A percentile compares a stretch with the other conserved stretches of the same genome.
These are phyloP conservation scores for Penicillium odoratum DNA, from an alignment of 495 filamentous ascomycete species.

Conservation along the genomic window DNA sequence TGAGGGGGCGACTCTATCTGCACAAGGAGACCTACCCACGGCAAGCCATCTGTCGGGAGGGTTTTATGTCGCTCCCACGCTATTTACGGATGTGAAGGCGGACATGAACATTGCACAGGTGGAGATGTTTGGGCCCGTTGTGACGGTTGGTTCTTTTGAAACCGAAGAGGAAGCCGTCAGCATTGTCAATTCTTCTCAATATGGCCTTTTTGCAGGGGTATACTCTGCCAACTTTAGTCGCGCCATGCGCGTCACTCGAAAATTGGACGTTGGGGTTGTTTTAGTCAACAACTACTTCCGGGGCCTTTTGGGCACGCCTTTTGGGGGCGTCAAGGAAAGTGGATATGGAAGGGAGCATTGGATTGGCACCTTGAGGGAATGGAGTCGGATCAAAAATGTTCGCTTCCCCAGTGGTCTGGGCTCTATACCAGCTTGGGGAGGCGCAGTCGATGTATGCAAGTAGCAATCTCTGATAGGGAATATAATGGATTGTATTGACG, in stretches of 20 bases:
- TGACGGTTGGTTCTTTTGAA: conserved; percentile 79
- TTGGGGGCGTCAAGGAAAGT: conserved; percentile 87
- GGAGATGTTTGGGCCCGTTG: conserved; percentile 90
- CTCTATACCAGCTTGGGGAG: too few species aligned
- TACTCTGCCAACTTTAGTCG: too few species aligned
- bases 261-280: conserved; percentile 68
- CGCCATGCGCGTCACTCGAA: too few species aligned
- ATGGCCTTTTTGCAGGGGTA: too few species aligned
- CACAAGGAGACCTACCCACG: conserved; percentile 75
- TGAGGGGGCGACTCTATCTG: conserved; percentile 71
- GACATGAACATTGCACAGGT: conserved; percentile 92
- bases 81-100: conserved; percentile 75
- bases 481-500: too few species aligned
- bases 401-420: too few species aligned
- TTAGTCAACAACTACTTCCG: conserved; percentile 85
- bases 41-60: conserved; percentile 74
- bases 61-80: conserved; percentile 90
- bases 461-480: too few species aligned
- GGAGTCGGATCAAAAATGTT: too few species aligned
- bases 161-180: conserved; percentile 71
- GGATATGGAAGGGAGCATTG: conserved; percentile 81
- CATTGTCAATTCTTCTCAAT: conserved; percentile 71
- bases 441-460: too few species aligned
- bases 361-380: too few species aligned
- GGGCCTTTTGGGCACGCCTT: conserved; percentile 63